A percentile compares a stretch with the other conserved stretches of the same genome.
phyloP scores from a whole-genome alignment of 495 filamentous ascomycete species.

The Darksidea phi region DNA sequence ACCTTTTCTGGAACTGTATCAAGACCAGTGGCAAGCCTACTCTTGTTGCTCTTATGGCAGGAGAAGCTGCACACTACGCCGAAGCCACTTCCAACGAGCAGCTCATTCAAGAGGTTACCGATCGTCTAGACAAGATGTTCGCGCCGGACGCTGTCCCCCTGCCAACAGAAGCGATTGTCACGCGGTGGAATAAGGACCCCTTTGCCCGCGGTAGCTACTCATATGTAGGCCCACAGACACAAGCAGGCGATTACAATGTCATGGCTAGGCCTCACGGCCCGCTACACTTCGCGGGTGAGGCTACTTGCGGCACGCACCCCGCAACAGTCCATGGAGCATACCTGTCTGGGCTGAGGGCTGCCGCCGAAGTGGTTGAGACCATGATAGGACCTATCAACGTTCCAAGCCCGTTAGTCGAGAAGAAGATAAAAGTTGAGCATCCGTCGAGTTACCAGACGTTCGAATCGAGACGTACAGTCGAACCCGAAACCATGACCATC shows the following conservation, averaged over 20 bases:
- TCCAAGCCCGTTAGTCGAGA: conserved; percentile 69
- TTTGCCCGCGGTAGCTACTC: conserved; percentile 94
- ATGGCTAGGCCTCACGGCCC: conserved; percentile 87
- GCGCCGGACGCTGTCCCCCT: conserved; percentile 61
- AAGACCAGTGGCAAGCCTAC: conserved; percentile 84
- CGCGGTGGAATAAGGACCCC: conserved; percentile 85
- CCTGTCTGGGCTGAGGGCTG: conserved; percentile 84
- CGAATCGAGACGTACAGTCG: conserved; percentile 16
- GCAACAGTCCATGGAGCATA: conserved; percentile 97
- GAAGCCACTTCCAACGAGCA: conserved; percentile 71
- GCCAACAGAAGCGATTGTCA: conserved; percentile 85
- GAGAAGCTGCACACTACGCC: conserved; percentile 85
- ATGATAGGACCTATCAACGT: conserved; percentile 79
- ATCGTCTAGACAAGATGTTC: conserved; percentile 68
- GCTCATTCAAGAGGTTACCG: conserved; percentile 75
- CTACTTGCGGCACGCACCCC: conserved; percentile 90
- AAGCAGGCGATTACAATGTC: conserved; percentile 83
- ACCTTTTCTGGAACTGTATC: conserved; percentile 94
- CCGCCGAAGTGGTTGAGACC: conserved; percentile 75
- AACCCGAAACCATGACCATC: background rate
- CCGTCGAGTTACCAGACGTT: background rate
- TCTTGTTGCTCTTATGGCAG: conserved; percentile 91
- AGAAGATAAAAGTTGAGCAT: conserved; percentile 48
- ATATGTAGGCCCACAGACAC: conserved; percentile 77
- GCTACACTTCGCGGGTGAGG: conserved; percentile 94